Evolutionary conservation across 106 monocot genomes (phyloP), one percentile per base, ranked within the genome.

Genomic region (Apostasia ramifera): DNA sequence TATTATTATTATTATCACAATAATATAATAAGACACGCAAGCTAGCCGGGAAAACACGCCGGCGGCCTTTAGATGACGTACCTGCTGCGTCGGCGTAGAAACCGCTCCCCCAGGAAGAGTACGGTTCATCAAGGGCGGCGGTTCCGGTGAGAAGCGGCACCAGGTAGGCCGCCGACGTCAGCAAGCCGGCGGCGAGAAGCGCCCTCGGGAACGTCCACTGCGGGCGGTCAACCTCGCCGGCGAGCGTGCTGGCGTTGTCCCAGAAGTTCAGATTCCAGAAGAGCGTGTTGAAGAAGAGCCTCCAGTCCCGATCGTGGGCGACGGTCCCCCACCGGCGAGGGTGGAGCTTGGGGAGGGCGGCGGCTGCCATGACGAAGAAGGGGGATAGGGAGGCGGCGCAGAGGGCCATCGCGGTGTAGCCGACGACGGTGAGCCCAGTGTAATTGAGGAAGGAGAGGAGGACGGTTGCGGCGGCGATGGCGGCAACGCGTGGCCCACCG

Each of bases 181-280:
- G 68, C 46, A 86, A 1, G 12, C 83, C 91, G 10, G 94, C 50
- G 39, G 71, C 81, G 1, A 88, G 55, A 71, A 91, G 79, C 39
- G 91, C 94, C 63, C 48, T 66, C 37, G 91, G 94, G 60, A 83
- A 85, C 52, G 91, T 86, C 78, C 44, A 73, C 70, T 79, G 81
- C 40, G 91, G 91, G 57, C 68, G 13, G 42, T 85, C 85, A 61
- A 91, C 88, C 88, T 91, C 91, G 55, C 94, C 94, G 0, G 94
- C 94, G 66, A 95, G 51, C 54, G 91, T 86, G 80, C 88, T 91
- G 63, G 79, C 91, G 64, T 84, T 95, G 66, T 95, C 91, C 88
- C 91, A 91, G 51, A 82, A 91, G 51, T 91, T 91, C 6, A 91
- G 69, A 53, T 95, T 95, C 94, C 91, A 95, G 47, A 95, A 91